Evolutionary conservation across 2,329 filamentous ascomycete genomes (phyloP), one percentile per base, ranked within the genome.

Genomic region (Colletotrichum acutatum): DNA sequence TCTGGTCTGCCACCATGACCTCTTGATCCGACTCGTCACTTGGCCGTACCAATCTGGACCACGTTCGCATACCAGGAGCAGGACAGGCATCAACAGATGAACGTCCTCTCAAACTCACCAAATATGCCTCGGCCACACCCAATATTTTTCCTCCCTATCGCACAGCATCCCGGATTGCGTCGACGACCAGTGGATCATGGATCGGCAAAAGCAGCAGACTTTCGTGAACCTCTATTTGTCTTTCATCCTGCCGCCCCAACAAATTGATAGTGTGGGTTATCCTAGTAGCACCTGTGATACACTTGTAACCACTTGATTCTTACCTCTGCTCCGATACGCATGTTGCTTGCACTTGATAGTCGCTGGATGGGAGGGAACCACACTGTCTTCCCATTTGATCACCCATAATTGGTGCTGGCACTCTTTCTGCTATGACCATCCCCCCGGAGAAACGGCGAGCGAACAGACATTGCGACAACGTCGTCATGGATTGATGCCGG

Each of bases 201-300:
- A 60, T 42, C 58, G 58, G 58, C 34, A 22, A n/a, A 28, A 34
- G 11, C 12, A 11, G 37, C 32, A 14, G 22, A 49, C 24, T 32
- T 49, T 68, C 22, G 22, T 14, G 30, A 14, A 14, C 28, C 16
- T 49, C 11, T 14, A 42, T 14, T 34, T 56, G 24, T 22, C 22
- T 56, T 59, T 46, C 59, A 22, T 24, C 19, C 37, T 42, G 28
- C 34, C 42, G 54, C 70, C 66, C 54, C 59, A 72, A 65, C 59
- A 64, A 68, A 72, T n/a, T 52, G 57, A 63, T 34, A 22, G 28
- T 32, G 46, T 12, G 9, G 1, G 42, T 16, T 37, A 16, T 34
- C 28, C 16, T 58, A 37, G 42, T 60, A 26, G 28, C 30, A 24
- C 58, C 14, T 16, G 34, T 56, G 37, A 19, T 46, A 46, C 59